Evolutionary conservation across 2,329 filamentous ascomycete species (phyloP).

Genomic region (Ophiostoma novo-ulmi): DNA sequence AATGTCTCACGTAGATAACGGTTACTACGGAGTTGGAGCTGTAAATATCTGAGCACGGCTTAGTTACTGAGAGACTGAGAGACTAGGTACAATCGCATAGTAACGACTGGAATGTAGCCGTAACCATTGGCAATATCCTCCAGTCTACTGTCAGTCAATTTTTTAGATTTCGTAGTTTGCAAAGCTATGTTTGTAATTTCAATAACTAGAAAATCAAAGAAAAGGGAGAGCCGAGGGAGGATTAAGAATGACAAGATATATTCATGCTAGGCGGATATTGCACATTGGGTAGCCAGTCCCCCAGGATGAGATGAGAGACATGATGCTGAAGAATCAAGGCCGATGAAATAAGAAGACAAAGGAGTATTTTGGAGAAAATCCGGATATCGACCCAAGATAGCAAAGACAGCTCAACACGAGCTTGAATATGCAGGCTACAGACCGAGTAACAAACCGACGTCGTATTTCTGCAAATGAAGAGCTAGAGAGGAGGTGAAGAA

Average conservation of each 20-base stretch:
- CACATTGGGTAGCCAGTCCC: no score
- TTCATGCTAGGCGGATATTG: not conserved
- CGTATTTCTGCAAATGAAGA: slow-evolving; percentile 5
- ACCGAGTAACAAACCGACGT: not conserved
- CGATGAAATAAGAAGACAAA: not conserved
- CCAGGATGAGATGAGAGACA: not conserved
- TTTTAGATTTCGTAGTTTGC: not conserved
- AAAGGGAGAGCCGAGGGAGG: not conserved
- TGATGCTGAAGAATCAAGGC: not conserved
- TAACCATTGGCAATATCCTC: not conserved
- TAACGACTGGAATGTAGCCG: not conserved
- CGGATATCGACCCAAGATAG: not conserved
- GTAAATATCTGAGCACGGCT: not conserved
- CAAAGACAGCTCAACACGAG: slow-evolving; percentile 1
- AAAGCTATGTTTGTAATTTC: not conserved
- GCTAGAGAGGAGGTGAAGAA: not conserved
- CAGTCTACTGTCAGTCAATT: not conserved
- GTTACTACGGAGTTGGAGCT: not conserved
- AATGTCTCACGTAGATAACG: slow-evolving; percentile 10
- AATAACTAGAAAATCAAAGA: not conserved
- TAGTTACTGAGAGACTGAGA: no score
- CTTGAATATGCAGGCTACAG: not conserved
- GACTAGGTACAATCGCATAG: not conserved
- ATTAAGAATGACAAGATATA: not conserved
- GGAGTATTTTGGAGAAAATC: not conserved